phyloP scores from a whole-genome alignment of 2,329 filamentous ascomycete genomes.

The Coniochaeta prunicola region DNA sequence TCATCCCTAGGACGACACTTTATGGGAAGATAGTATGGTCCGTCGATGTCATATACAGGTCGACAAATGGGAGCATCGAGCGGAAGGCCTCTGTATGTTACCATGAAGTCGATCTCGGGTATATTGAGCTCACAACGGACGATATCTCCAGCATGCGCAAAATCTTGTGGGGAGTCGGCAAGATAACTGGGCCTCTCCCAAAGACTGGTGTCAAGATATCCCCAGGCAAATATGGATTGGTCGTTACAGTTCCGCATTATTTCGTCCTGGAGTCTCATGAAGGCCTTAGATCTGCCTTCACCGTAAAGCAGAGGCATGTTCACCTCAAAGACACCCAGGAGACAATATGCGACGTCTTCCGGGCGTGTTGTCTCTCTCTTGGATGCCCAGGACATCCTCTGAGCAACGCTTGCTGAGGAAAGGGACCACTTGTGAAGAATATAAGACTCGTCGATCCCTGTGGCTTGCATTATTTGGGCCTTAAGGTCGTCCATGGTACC shows the following conservation, averaged over 20 bases:
- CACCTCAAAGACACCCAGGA: conserved; percentile 7
- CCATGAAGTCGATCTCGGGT: neutral
- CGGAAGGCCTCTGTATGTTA: neutral
- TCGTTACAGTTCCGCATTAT: neutral
- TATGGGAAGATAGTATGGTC: neutral
- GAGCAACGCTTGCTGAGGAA: neutral
- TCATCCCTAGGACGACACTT: neutral
- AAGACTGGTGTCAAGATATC: neutral
- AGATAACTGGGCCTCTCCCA: neutral
- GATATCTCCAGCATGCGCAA: neutral
- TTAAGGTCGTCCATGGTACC: neutral
- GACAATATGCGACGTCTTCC: conserved; percentile 9
- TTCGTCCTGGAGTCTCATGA: neutral
- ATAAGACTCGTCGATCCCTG: neutral
- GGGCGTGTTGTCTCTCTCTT: neutral
- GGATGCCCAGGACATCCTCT: conserved; percentile 5
- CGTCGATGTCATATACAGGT: neutral
- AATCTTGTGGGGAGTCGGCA: neutral
- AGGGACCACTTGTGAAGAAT: neutral
- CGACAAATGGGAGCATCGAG: neutral
- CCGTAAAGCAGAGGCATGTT: conserved; percentile 6
- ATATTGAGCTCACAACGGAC: neutral
- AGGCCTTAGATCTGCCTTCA: neutral
- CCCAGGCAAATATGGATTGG: neutral
- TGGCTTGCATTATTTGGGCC: neutral